These are phyloP conservation scores for Parachlorella kessleri DNA, from an alignment of 139 green algal species.

Conservation along the genomic window DNA sequence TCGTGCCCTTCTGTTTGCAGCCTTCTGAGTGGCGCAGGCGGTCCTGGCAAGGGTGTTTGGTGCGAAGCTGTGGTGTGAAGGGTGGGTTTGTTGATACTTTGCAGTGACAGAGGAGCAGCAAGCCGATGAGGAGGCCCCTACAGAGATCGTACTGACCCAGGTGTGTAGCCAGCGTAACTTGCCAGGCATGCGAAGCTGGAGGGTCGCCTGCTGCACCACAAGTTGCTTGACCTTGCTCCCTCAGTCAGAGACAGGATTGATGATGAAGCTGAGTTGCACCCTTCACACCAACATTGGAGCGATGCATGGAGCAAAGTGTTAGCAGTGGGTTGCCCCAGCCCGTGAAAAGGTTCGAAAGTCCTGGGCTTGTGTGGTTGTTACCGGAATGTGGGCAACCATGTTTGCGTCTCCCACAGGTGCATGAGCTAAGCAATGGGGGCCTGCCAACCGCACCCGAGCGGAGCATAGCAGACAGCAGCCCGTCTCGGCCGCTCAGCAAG, in stretches of 20 bases:
- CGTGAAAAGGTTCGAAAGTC: no score
- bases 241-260: no score
- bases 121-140: constrained; percentile 10
- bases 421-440: neutral
- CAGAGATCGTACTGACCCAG: constrained; percentile 3
- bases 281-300: no score
- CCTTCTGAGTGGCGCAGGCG: no score
- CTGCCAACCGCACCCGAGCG: no score
- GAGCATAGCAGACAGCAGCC: neutral
- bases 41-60: no score
- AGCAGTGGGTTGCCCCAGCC: no score
- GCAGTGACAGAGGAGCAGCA: constrained; percentile 7
- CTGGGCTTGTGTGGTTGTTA: neutral
- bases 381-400: neutral
- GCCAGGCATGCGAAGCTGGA: neutral
- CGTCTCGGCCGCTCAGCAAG: neutral
- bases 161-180: neutral
- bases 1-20: no score
- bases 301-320: no score
- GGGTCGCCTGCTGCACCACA: no score
- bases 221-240: no score
- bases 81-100: neutral
- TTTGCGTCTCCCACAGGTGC: neutral
- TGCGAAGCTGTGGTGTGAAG: neutral
- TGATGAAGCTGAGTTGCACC: no score